Percentiles rank a stretch among this genome's conserved stretches.
These are phyloP conservation scores for Yarrowia deformans DNA, from an alignment of 805 yeast species.

Conservation along the genomic window DNA sequence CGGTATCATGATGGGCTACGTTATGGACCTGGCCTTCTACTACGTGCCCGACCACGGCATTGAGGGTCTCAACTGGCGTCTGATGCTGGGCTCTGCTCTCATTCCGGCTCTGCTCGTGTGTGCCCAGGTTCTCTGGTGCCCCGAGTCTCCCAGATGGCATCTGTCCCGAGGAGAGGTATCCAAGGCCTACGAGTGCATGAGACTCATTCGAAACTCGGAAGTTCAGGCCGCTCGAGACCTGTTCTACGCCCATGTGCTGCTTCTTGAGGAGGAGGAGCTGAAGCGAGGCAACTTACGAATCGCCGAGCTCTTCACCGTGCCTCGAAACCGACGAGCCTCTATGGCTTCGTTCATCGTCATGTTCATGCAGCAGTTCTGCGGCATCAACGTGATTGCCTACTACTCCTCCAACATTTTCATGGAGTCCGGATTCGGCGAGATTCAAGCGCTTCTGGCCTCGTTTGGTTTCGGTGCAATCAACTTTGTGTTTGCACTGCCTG, in stretches of 20 bases:
- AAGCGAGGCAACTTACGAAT: conserved; percentile 51
- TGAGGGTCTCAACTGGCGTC: conserved; percentile 58
- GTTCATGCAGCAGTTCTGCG: conserved; percentile 92
- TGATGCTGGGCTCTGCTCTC: conserved; percentile 70
- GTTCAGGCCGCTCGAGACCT: conserved; percentile 71
- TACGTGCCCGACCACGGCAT: conserved; percentile 11
- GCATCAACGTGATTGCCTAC: conserved; percentile 86
- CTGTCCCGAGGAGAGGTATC: conserved; percentile 59
- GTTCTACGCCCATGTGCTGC: conserved; percentile 63
- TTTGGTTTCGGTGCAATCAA: conserved; percentile 87
- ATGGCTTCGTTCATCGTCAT: conserved; percentile 81
- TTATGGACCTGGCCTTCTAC: conserved; percentile 62
- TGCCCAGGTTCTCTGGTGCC: conserved; percentile 61
- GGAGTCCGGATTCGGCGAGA: conserved; percentile 67
- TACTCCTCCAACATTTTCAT: conserved; percentile 80
- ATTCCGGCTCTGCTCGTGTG: conserved; percentile 65
- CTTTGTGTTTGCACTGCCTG: conserved; percentile 82
- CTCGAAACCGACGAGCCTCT: conserved; percentile 86
- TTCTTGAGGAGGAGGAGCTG: conserved; percentile 53
- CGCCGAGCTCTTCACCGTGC: conserved; percentile 61
- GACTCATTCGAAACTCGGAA: conserved; percentile 55
- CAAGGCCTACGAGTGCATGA: conserved; percentile 61
- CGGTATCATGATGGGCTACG: conserved; percentile 73
- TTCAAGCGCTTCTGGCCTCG: conserved; percentile 75
- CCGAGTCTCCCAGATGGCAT: conserved; percentile 77